These are phyloP conservation scores for Dendrobium officinale DNA, from an alignment of 106 monocot genomes.

Conservation along the genomic window DNA sequence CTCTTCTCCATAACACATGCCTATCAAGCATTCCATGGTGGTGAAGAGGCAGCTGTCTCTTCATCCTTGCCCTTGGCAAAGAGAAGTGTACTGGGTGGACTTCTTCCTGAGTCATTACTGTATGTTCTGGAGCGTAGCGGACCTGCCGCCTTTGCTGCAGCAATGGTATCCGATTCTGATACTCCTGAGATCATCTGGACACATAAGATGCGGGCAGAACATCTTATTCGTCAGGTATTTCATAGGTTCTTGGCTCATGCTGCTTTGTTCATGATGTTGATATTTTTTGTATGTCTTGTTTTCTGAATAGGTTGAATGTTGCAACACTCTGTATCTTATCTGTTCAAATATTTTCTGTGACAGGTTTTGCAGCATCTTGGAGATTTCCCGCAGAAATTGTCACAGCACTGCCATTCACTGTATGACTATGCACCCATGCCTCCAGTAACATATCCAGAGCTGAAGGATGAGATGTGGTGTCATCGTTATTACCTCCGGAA, in stretches of 20 bases:
- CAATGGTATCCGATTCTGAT: slow-evolving; percentile 99
- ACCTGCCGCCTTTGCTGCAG: slow-evolving; percentile 85
- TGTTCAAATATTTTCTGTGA: slow-evolving; percentile 10
- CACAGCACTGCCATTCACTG: slow-evolving; percentile 90
- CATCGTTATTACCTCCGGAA: slow-evolving; percentile 97
- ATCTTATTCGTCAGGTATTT: slow-evolving; percentile 85
- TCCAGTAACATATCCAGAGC: slow-evolving; percentile 92
- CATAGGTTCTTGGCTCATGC: background rate
- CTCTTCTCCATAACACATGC: slow-evolving; percentile 85
- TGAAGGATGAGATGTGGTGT: slow-evolving; percentile 99
- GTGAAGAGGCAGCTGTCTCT: slow-evolving; percentile 94
- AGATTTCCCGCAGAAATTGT: slow-evolving; percentile 96
- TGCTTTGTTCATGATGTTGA: background rate
- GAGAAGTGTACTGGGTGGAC: slow-evolving; percentile 89
- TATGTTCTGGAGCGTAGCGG: slow-evolving; percentile 98
- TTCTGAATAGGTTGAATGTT: background rate
- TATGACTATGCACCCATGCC: slow-evolving; percentile 99
- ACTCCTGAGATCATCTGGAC: slow-evolving; percentile 99
- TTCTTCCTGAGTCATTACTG: slow-evolving; percentile 91
- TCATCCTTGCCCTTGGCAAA: slow-evolving; percentile 95
- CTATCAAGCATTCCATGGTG: slow-evolving; percentile 99
- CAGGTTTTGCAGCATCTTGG: slow-evolving; percentile 99
- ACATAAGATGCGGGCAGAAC: slow-evolving; percentile 97
- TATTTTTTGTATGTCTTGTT: slow-evolving; percentile 7
- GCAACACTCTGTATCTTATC: slow-evolving; percentile 1